Conservation (phyloP, 75 land plant species). For the Sequoia sempervirens region DNA sequence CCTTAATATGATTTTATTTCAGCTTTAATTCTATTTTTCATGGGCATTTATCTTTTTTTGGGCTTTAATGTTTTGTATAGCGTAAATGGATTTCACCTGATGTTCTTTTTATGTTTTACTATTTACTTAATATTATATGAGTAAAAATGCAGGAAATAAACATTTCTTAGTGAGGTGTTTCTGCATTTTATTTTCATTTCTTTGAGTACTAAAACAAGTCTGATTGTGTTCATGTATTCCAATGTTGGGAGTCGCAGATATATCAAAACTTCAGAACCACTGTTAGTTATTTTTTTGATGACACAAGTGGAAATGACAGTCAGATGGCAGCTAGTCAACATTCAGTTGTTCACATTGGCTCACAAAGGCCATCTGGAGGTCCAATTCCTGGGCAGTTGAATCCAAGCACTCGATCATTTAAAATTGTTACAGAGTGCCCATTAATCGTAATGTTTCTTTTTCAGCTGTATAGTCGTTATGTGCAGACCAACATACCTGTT, state of each 20-base stretch:
- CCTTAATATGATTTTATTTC: not conserved
- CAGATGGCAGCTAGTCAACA: conserved; percentile 42
- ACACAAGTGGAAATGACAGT: conserved; percentile 26
- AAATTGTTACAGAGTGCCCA: conserved; percentile 96
- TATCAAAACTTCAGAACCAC: conserved; percentile 85
- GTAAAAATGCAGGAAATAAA: not conserved
- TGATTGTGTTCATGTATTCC: conserved; percentile 5
- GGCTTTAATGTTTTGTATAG: not conserved
- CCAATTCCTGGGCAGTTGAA: conserved; percentile 60
- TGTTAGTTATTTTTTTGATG: conserved; percentile 83
- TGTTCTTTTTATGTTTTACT: not conserved
- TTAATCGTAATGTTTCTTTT: conserved; percentile 97
- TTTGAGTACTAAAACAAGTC: not conserved
- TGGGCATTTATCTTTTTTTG: not conserved
- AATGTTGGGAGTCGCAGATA: conserved; percentile 33
- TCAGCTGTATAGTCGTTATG: conserved; percentile 85
- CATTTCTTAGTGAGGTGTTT: not conserved
- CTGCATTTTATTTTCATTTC: not conserved
- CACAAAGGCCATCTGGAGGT: conserved; percentile 50
- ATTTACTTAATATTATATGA: not conserved
- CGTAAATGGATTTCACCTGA: not conserved
- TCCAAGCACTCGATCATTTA: conserved; percentile 95
- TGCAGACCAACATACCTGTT: conserved; percentile 85
- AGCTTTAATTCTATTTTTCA: not conserved
- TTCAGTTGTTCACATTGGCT: conserved; percentile 42